These are phyloP conservation scores for Emmonsiellopsis sp. DNA, from an alignment of 2,329 filamentous ascomycete genomes.

Conservation along the genomic window DNA sequence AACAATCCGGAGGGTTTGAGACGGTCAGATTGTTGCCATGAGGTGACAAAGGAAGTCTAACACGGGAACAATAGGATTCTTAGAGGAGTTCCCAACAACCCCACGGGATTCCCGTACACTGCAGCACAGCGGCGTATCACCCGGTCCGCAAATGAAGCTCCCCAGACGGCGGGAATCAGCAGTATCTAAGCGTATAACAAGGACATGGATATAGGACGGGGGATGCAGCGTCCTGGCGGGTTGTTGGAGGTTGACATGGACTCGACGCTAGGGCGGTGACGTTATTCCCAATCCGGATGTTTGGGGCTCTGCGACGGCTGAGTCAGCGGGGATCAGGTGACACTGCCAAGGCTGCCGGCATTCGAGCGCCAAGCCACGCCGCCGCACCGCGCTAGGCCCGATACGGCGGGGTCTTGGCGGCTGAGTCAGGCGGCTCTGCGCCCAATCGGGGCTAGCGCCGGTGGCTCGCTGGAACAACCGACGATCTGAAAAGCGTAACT, in stretches of 20 bases:
- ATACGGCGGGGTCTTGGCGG: background rate
- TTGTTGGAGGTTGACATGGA: background rate
- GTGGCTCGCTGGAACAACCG: background rate
- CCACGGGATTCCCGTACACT: too few relatives aligned
- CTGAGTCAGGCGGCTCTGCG: background rate
- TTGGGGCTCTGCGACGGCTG: background rate
- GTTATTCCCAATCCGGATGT: background rate
- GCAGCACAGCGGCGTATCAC: too few relatives aligned
- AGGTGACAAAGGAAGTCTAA: too few relatives aligned
- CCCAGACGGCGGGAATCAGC: too few relatives aligned
- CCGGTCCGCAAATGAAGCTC: too few relatives aligned
- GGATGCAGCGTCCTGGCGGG: too few relatives aligned
- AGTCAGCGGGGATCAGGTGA: background rate
- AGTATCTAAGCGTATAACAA: too few relatives aligned
- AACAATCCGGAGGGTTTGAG: too few relatives aligned
- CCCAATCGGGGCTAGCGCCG: background rate
- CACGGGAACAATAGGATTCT: too few relatives aligned
- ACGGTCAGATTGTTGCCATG: too few relatives aligned
- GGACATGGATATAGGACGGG: too few relatives aligned
- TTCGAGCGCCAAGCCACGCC: background rate
- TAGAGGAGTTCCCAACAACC: too few relatives aligned
- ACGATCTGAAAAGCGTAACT: slow-evolving; percentile 5
- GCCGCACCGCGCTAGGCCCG: background rate
- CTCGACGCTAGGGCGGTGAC: background rate
- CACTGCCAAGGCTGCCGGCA: background rate